Evolutionary conservation across 139 green algal genomes (phyloP).

Genomic region (Picochlorum costavermella): DNA sequence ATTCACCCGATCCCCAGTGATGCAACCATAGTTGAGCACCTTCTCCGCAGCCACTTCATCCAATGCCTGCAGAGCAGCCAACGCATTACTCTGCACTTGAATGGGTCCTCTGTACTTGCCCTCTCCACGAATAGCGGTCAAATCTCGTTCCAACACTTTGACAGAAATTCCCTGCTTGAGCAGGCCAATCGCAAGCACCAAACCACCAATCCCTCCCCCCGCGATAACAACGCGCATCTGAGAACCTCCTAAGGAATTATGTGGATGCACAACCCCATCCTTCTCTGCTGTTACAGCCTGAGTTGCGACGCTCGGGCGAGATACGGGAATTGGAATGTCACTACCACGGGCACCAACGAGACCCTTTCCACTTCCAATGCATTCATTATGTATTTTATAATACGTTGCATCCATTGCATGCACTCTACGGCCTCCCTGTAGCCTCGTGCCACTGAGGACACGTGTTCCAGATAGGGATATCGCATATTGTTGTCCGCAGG

Average conservation of each 20-base stretch:
- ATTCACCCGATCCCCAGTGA: constrained; percentile 87
- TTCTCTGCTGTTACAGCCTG: too few species aligned
- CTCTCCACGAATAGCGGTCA: constrained; percentile 86
- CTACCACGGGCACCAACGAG: too few species aligned
- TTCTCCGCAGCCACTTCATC: constrained; percentile 55
- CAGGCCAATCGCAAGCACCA: constrained; percentile 75
- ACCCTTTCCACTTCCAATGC: too few species aligned
- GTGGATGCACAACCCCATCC: neutral
- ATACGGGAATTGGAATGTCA: too few species aligned
- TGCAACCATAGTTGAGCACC: constrained; percentile 61
- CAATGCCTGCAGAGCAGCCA: constrained; percentile 78
- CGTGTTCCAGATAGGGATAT: too few species aligned
- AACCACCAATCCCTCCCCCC: constrained; percentile 78
- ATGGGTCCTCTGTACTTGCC: constrained; percentile 93
- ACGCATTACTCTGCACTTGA: constrained; percentile 83
- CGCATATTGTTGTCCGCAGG: too few species aligned
- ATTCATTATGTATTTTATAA: too few species aligned
- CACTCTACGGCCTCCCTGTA: too few species aligned
- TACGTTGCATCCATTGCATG: too few species aligned
- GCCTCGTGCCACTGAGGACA: too few species aligned
- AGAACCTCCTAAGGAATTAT: neutral
- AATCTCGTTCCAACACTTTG: constrained; percentile 77
- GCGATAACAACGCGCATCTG: constrained; percentile 56
- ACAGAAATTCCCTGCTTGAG: constrained; percentile 77
- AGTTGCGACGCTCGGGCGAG: too few species aligned